Conservation (phyloP, 441 rosid species). For the Corymbia calophylla region DNA sequence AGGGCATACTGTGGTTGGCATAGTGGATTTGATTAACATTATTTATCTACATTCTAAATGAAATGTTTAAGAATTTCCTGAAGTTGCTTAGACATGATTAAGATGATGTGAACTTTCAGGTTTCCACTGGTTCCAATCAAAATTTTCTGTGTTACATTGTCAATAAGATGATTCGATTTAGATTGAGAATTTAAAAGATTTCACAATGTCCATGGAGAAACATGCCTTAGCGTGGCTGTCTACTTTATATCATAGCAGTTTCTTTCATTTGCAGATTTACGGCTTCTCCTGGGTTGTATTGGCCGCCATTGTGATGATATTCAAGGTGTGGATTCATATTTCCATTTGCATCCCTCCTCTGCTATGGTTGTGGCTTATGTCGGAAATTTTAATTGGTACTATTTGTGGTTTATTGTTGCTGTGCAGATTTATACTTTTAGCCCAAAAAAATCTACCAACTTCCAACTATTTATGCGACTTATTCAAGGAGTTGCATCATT, state of each 20-base stretch:
- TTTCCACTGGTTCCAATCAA: background rate
- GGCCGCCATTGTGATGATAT: slow-evolving; percentile 56
- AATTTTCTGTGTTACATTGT: background rate
- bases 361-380: background rate
- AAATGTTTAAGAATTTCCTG: background rate
- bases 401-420: background rate
- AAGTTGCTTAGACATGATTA: background rate
- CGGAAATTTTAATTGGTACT: background rate
- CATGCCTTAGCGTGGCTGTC: background rate
- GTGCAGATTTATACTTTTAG: slow-evolving; percentile 69
- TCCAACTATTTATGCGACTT: slow-evolving; percentile 65
- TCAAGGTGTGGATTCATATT: slow-evolving; percentile 47
- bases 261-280: slow-evolving; percentile 44
- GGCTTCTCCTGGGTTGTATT: slow-evolving; percentile 90
- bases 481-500: slow-evolving; percentile 71
- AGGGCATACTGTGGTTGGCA: background rate
- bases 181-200: background rate
- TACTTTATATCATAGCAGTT: background rate
- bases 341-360: background rate
- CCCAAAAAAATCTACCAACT: slow-evolving; percentile 61
- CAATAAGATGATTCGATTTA: background rate
- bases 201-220: background rate
- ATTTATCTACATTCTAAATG: background rate
- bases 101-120: background rate
- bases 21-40: background rate